A percentile compares a stretch with the other conserved stretches of the same genome.
Conservation (phyloP, 2,329 filamentous ascomycete genomes). For the Sarocladium strictum region DNA sequence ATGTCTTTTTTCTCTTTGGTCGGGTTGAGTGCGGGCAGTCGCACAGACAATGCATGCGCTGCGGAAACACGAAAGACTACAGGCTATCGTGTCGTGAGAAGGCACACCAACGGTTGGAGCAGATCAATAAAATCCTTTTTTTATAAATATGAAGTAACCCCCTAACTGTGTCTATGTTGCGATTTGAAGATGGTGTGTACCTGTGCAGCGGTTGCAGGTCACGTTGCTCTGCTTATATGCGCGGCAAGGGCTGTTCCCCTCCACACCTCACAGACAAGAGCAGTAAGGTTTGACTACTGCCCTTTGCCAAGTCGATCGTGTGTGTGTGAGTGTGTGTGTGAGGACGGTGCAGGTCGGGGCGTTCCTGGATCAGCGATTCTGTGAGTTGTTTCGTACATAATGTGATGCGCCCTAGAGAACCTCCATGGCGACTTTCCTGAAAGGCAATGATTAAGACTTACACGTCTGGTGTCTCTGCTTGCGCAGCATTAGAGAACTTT, state of each 20-base stretch:
- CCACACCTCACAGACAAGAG: background rate
- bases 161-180: background rate
- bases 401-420: too few relatives aligned
- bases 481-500: too few relatives aligned
- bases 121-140: background rate
- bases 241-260: background rate
- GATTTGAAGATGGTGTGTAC: background rate
- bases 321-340: too few relatives aligned
- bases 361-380: too few relatives aligned
- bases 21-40: background rate
- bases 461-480: too few relatives aligned
- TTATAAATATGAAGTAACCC: too few relatives aligned
- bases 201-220: background rate
- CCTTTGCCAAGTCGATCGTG: background rate
- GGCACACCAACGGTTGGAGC: background rate
- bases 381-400: too few relatives aligned
- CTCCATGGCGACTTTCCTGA: too few relatives aligned
- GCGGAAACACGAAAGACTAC: too few relatives aligned
- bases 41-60: background rate
- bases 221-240: background rate
- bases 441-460: too few relatives aligned
- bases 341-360: too few relatives aligned
- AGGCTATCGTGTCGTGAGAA: background rate
- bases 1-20: constrained; percentile 2
- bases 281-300: background rate